Percentiles rank a stretch among this genome's conserved stretches.
Evolutionary conservation across 257 asterid species (phyloP).

Genomic region (Solanum sitiens): DNA sequence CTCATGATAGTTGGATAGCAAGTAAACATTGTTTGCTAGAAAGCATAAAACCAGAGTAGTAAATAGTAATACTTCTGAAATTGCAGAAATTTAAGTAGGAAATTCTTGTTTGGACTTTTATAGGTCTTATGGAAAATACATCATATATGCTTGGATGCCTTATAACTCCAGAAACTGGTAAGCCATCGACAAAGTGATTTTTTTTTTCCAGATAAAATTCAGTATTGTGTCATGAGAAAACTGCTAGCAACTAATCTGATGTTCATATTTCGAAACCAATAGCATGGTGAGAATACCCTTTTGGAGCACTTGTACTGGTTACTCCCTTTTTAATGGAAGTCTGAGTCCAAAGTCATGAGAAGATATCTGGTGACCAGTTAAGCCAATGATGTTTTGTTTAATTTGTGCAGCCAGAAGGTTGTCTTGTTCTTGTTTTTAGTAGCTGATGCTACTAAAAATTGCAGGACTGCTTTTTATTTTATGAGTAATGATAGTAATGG

Average conservation of each 20-base stretch:
- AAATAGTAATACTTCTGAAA: neutral
- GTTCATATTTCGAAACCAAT: neutral
- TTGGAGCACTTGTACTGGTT: neutral
- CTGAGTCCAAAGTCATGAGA: neutral
- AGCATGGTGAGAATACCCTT: neutral
- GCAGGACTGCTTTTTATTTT: neutral
- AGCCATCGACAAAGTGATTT: neutral
- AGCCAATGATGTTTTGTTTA: neutral
- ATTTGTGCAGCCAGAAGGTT: neutral
- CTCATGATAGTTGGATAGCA: neutral
- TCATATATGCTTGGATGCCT: neutral
- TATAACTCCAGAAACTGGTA: neutral
- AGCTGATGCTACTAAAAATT: neutral
- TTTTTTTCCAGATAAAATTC: neutral
- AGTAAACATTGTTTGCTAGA: neutral
- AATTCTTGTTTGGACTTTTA: neutral
- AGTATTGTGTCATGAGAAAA: neutral
- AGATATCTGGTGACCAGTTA: neutral
- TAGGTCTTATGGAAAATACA: neutral
- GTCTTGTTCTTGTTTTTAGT: neutral
- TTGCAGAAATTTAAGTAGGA: neutral
- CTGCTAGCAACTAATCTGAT: neutral
- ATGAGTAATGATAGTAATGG: neutral
- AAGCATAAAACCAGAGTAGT: neutral
- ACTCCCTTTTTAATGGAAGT: neutral